phyloP scores from a whole-genome alignment of 1,139 yeast genomes.

The Nadsonia starkeyi-henricii region DNA sequence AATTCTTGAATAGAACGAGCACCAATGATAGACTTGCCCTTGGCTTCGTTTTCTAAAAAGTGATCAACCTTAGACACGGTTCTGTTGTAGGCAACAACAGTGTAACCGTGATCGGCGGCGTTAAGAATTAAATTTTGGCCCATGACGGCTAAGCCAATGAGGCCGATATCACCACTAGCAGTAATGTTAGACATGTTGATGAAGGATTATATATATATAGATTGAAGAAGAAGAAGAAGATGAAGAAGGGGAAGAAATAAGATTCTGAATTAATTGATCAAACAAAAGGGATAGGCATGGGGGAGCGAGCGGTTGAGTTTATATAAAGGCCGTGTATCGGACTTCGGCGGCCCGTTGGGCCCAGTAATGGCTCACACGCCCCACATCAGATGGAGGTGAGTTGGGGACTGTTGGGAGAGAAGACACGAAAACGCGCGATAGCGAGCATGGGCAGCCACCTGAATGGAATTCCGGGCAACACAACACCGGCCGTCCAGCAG shows the following conservation, averaged over 20 bases:
- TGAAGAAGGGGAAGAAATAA: too few relatives aligned
- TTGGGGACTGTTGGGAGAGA: too few relatives aligned
- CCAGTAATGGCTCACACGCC: background rate
- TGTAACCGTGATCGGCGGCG: slow-evolving; percentile 92
- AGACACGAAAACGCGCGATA: too few relatives aligned
- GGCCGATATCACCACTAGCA: slow-evolving; percentile 85
- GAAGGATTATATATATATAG: background rate
- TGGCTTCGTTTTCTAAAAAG: slow-evolving; percentile 87
- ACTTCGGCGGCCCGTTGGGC: background rate
- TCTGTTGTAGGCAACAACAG: slow-evolving; percentile 98
- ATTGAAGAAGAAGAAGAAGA: too few relatives aligned
- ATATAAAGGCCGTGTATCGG: background rate
- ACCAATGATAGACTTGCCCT: slow-evolving; percentile 86
- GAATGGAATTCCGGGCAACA: too few relatives aligned
- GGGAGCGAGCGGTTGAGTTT: too few relatives aligned
- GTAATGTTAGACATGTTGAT: background rate
- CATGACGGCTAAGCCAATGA: slow-evolving; percentile 99
- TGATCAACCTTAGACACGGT: slow-evolving; percentile 91
- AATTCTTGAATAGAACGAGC: slow-evolving; percentile 88
- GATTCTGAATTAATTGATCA: too few relatives aligned
- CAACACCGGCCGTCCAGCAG: too few relatives aligned
- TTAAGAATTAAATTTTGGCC: slow-evolving; percentile 96
- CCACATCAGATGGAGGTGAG: background rate
- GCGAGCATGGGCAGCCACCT: too few relatives aligned
- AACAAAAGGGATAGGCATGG: too few relatives aligned